Evolutionary conservation across 2,329 filamentous ascomycete species (phyloP), one percentile per base, ranked within the genome.

Genomic region (Peltaster fructicola): DNA sequence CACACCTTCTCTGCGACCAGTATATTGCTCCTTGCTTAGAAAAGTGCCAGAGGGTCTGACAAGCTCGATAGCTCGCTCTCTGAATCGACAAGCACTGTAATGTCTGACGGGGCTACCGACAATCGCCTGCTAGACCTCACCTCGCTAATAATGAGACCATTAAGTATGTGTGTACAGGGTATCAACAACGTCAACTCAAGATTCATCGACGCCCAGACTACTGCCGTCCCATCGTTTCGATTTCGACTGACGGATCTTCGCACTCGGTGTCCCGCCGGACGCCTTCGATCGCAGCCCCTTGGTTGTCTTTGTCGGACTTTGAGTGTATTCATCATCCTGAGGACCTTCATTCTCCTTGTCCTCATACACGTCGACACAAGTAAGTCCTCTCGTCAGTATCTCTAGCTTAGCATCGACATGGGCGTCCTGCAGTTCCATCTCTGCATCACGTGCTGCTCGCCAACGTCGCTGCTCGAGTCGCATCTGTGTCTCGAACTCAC

Each of bases 361-460:
- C 4, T 50, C 57, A 25, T 50, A 54, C 6, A 59, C 43, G 22
- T 48, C 44, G 39, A 61, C n/a, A n/a, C n/a, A n/a, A n/a, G n/a
- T n/a, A n/a, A n/a, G 55, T 7, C 64, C 63, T 25, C 65, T 57
- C 27, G 69, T 64, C 16, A 78, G 53, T 12, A 81, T 63, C 30
- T 81, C 85, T 6, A 91, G 64, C 54, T 98, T 98, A 36, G 69
- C 69, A 48, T 95, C 84, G 44, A 88, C 66, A 50, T 90, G 80
- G 45, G 79, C 78, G 32, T 92, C 81, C 25, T 72, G 71, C 21
- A 71, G 67, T 39, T 90, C 82, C 27, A 56, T 44, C 49, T 93
- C 82, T 4, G 75, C 68, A 10, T 79, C 75, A 48, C 82, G 67
- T 0, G 70, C 75, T 1, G 65, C 66, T 45, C 85, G 75, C 77